Percentiles rank a stretch among this genome's conserved stretches.
Conservation (phyloP, 306 rosid species). For the Arachis stenosperma region DNA sequence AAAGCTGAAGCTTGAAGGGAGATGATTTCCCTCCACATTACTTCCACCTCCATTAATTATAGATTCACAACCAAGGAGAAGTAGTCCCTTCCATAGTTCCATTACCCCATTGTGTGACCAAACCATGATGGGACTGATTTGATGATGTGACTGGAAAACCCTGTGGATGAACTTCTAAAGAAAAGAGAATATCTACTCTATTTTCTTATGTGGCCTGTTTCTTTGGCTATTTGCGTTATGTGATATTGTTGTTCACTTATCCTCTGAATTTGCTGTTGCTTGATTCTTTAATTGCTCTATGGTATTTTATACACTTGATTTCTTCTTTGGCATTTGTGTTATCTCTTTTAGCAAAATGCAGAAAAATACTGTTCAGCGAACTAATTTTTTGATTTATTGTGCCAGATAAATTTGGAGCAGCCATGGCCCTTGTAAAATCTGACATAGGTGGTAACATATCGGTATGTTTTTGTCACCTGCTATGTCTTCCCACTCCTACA, state of each 20-base stretch:
- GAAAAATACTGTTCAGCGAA: background rate
- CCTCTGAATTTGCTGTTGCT: background rate
- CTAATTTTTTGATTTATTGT: conserved; percentile 44
- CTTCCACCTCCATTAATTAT: background rate
- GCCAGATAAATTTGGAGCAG: conserved; percentile 96
- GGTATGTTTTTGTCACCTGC: conserved; percentile 48
- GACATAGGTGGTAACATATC: conserved; percentile 91
- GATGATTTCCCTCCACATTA: too few species aligned
- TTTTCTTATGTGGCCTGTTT: background rate
- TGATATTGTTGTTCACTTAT: background rate
- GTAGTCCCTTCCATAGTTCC: too few species aligned
- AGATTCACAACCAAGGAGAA: too few species aligned
- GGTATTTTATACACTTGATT: conserved; percentile 16
- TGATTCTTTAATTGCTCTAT: conserved; percentile 4
- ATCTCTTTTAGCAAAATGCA: conserved; percentile 4
- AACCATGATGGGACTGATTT: too few species aligned
- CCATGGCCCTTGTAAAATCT: conserved; percentile 83
- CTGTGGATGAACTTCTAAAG: too few species aligned
- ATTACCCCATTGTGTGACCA: too few species aligned
- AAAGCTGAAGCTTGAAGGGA: too few species aligned
- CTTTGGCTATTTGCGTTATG: background rate
- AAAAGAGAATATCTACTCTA: too few species aligned
- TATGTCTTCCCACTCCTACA: background rate
- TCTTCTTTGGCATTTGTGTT: conserved; percentile 8
- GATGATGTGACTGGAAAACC: too few species aligned